Conservation (phyloP, 148 eudicot genomes). For the Arbutus unedo region DNA sequence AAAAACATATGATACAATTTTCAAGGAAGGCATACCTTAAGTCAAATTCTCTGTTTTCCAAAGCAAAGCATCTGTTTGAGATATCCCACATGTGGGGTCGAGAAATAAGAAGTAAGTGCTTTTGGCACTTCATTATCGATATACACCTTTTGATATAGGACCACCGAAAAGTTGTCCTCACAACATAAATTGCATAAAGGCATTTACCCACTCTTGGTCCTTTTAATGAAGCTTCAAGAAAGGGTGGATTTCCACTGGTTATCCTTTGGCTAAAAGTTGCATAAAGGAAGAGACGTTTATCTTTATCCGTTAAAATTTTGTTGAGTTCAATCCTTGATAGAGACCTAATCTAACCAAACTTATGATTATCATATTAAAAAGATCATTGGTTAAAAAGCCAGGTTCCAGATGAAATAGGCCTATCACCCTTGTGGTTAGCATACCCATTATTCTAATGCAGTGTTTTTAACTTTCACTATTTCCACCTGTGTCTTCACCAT, state of each 20-base stretch:
- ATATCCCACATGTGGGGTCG: background rate
- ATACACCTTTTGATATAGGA: background rate
- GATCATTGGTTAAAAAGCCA: background rate
- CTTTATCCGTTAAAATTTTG: background rate
- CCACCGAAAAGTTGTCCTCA: background rate
- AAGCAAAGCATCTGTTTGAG: background rate
- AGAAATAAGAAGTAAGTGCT: background rate
- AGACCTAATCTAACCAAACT: background rate
- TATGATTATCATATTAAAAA: background rate
- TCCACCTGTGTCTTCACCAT: background rate
- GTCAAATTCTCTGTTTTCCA: background rate
- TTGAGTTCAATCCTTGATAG: background rate
- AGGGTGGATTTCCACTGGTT: background rate
- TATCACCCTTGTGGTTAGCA: background rate
- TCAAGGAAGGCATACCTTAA: background rate
- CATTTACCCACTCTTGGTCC: background rate
- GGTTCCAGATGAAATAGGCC: background rate
- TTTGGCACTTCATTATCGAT: background rate
- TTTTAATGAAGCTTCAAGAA: background rate
- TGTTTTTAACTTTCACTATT: background rate
- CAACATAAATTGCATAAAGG: background rate
- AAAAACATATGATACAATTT: background rate
- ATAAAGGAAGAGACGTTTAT: background rate
- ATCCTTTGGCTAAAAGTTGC: conserved; percentile 3
- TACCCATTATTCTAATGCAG: background rate